These are phyloP conservation scores for Saturnispora ahearnii DNA, from an alignment of 805 yeast genomes.

Conservation along the genomic window DNA sequence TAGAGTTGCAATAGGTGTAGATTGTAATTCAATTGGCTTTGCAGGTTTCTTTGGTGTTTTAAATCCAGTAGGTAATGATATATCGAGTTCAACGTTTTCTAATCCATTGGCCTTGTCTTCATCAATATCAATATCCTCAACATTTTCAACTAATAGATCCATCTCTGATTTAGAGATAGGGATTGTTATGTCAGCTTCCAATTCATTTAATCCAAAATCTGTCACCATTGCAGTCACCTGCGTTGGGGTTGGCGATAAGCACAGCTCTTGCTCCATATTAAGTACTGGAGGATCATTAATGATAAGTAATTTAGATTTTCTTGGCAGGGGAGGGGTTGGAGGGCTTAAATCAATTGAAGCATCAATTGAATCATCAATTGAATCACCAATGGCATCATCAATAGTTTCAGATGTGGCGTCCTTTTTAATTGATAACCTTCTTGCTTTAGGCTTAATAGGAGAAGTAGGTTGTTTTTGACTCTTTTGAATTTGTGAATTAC, in stretches of 20 bases:
- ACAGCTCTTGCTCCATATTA: background rate
- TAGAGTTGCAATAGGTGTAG: background rate
- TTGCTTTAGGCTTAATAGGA: slow-evolving; percentile 7
- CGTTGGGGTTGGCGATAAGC: slow-evolving; percentile 1
- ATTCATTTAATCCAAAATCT: background rate
- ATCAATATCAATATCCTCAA: slow-evolving; percentile 4
- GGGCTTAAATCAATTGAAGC: slow-evolving; percentile 9
- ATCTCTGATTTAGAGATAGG: slow-evolving; percentile 8
- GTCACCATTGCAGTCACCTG: background rate
- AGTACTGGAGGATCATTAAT: background rate
- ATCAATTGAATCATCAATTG: background rate
- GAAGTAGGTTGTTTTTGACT: slow-evolving; percentile 3
- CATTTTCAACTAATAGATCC: slow-evolving; percentile 1
- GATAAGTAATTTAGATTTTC: slow-evolving; percentile 10
- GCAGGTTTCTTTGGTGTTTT: slow-evolving; percentile 11
- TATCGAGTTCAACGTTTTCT: background rate
- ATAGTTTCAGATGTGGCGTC: background rate
- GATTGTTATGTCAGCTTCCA: slow-evolving; percentile 1
- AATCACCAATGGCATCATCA: background rate
- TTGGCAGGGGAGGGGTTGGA: slow-evolving; percentile 15
- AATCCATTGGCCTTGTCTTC: background rate
- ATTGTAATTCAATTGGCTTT: slow-evolving; percentile 5
- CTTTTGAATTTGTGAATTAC: background rate
- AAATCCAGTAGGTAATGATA: background rate
- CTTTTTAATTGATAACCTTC: background rate